phyloP scores from a whole-genome alignment of 257 asterid species.

The Penstemon eatonii region DNA sequence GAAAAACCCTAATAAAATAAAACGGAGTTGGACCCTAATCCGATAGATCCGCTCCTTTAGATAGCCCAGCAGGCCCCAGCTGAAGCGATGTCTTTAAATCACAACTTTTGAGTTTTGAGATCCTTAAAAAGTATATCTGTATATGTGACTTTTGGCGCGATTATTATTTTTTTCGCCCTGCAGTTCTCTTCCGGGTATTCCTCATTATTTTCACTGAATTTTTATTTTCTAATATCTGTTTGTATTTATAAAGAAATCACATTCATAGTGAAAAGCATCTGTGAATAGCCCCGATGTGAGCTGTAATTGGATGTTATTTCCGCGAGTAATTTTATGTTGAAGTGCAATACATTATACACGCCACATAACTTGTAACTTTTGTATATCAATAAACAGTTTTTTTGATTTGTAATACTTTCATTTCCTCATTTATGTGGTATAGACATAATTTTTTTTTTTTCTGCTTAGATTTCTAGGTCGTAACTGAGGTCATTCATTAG shows the following conservation, averaged over 20 bases:
- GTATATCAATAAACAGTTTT: background rate
- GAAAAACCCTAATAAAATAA: background rate
- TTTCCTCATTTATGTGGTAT: background rate
- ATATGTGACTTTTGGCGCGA: slow-evolving; percentile 29
- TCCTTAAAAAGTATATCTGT: too few relatives aligned
- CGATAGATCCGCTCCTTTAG: too few relatives aligned
- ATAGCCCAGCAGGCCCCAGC: background rate
- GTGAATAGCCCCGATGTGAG: background rate
- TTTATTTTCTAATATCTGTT: background rate
- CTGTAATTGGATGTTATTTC: slow-evolving; percentile 22
- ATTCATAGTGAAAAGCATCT: background rate
- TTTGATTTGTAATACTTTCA: background rate
- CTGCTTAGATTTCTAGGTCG: background rate
- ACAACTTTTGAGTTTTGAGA: too few relatives aligned
- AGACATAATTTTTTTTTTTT: background rate
- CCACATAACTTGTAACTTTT: background rate
- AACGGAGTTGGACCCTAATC: background rate
- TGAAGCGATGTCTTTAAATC: background rate
- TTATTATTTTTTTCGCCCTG: background rate
- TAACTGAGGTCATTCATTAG: too few relatives aligned
- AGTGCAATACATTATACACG: background rate
- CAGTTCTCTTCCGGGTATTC: background rate
- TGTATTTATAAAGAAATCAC: background rate
- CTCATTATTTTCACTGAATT: background rate
- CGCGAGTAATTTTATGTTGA: background rate